Evolutionary conservation across 2,329 filamentous ascomycete genomes (phyloP).

Genomic region (Neurospora crassa): DNA sequence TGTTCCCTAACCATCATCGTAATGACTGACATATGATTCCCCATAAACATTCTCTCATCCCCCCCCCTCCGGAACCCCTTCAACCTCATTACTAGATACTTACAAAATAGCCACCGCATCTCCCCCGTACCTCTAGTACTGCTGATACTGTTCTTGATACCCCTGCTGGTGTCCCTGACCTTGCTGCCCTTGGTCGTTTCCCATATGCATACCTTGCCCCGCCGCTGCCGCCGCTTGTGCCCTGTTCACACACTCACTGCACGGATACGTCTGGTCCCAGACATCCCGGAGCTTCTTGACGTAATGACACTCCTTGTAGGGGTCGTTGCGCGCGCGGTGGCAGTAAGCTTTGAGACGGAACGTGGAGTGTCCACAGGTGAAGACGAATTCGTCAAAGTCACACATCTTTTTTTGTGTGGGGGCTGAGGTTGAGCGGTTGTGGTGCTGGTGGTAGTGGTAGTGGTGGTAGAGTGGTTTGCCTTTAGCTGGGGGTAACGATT

Average conservation of each 20-base stretch:
- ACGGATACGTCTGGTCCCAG: conserved; percentile 45
- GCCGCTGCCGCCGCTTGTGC: background rate
- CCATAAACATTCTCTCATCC: background rate
- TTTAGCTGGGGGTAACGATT: background rate
- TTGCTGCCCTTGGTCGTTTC: background rate
- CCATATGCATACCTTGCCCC: background rate
- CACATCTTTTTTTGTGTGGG: conserved; percentile 42
- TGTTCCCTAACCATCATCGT: background rate
- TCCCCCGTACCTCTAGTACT: background rate
- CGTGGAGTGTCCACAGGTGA: conserved; percentile 52
- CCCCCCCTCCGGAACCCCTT: too few relatives aligned
- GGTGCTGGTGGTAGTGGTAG: background rate
- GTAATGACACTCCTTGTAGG: conserved; percentile 57
- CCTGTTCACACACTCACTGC: conserved; percentile 34
- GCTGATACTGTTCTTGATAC: background rate
- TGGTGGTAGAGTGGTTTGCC: background rate
- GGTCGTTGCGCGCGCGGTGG: conserved; percentile 66
- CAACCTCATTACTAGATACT: background rate
- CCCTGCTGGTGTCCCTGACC: background rate
- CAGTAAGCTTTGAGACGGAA: conserved; percentile 58
- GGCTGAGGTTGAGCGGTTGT: background rate
- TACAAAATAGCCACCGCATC: background rate
- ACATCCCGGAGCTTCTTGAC: conserved; percentile 56
- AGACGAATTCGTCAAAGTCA: conserved; percentile 60
- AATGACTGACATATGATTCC: background rate